These are phyloP conservation scores for Candida sanyiensis DNA, from an alignment of 805 yeast genomes.

Conservation along the genomic window DNA sequence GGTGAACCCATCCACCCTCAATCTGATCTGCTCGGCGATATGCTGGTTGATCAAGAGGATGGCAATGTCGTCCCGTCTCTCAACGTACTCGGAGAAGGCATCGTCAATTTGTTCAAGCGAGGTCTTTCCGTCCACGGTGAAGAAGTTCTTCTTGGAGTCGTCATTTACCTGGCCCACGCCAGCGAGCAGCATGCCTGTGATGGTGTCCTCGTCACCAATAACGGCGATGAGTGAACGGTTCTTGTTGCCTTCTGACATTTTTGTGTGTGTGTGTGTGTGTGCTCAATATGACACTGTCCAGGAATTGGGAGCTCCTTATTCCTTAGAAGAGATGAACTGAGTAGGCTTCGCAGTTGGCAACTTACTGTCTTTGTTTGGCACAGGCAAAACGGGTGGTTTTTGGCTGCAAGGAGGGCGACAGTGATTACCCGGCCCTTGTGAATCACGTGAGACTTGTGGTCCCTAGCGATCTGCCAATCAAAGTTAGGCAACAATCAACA, in stretches of 20 bases:
- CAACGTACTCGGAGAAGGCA: constrained; percentile 71
- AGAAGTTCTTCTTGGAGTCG: constrained; percentile 67
- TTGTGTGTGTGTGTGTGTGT: neutral
- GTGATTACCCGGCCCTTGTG: constrained; percentile 3
- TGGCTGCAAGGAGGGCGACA: neutral
- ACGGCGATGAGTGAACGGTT: constrained; percentile 86
- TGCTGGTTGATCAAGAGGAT: constrained; percentile 91
- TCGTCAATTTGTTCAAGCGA: constrained; percentile 66
- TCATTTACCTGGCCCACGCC: constrained; percentile 84
- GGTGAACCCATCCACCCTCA: constrained; percentile 73
- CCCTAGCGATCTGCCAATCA: too few relatives aligned
- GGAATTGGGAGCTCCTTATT: too few relatives aligned
- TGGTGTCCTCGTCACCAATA: constrained; percentile 96
- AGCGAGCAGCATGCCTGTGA: constrained; percentile 91
- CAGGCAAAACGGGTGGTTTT: neutral
- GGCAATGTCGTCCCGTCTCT: constrained; percentile 81
- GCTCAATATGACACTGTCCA: neutral
- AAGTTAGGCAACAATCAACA: too few relatives aligned
- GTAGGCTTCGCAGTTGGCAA: too few relatives aligned
- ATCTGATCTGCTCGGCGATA: constrained; percentile 84
- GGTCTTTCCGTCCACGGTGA: constrained; percentile 73
- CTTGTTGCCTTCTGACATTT: constrained; percentile 35
- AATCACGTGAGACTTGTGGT: too few relatives aligned
- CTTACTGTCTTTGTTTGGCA: too few relatives aligned
- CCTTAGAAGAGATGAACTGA: too few relatives aligned